These are phyloP conservation scores for Lentinula novae-zelandiae DNA, from an alignment of 1,284 basidiomycete genomes.

Conservation along the genomic window DNA sequence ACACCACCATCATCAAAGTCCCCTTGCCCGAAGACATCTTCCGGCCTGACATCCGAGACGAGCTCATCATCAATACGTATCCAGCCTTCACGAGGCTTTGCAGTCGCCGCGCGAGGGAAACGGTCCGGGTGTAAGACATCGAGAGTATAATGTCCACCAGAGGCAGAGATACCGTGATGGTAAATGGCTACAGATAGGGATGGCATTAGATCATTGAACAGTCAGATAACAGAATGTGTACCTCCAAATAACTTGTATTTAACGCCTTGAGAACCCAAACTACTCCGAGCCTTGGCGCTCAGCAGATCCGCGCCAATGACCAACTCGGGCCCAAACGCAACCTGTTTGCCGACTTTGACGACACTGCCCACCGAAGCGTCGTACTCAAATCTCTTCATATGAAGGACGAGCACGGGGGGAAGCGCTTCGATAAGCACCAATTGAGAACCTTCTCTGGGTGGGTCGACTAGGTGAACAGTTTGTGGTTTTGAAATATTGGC, in stretches of 20 bases:
- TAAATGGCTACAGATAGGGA: conserved; percentile 68
- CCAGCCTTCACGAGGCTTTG: conserved; percentile 63
- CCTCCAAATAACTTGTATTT: conserved; percentile 88
- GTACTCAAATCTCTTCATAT: conserved; percentile 92
- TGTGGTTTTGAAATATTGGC: conserved; percentile 80
- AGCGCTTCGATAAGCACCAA: conserved; percentile 85
- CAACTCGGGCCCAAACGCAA: conserved; percentile 77
- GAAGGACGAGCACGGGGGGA: conserved; percentile 85
- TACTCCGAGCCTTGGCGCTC: background rate
- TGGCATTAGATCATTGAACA: background rate
- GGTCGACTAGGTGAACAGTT: conserved; percentile 70
- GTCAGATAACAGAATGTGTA: conserved; percentile 31
- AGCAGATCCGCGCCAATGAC: conserved; percentile 66
- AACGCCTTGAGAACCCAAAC: conserved; percentile 20
- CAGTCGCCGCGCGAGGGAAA: conserved; percentile 31
- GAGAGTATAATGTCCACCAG: conserved; percentile 95
- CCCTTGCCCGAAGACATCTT: conserved; percentile 69
- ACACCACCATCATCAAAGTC: conserved; percentile 39
- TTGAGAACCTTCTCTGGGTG: conserved; percentile 77
- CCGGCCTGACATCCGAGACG: conserved; percentile 73
- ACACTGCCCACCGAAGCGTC: conserved; percentile 78
- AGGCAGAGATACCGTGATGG: conserved; percentile 89
- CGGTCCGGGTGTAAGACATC: conserved; percentile 83
- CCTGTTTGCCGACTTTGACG: conserved; percentile 82
- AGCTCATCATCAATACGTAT: conserved; percentile 92